Base-by-base conservation (phyloP, 371 early-diverging fungal species). In the Mucor plumbeus region DNA sequence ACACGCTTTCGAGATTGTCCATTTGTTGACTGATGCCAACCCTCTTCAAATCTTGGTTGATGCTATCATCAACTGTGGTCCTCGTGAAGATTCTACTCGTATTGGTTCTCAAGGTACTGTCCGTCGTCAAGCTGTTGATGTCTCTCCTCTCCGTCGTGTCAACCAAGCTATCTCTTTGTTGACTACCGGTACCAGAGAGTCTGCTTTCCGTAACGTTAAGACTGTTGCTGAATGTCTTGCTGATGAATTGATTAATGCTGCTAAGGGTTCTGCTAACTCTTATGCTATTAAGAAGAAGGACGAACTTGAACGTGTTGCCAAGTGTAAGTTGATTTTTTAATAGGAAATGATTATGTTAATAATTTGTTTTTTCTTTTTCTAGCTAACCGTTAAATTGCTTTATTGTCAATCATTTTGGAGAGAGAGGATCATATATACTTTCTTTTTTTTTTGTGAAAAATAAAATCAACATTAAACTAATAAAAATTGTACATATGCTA, bases 241-340 rank as follows among this genome's bases (percentile, higher is more conserved):
- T 76, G 98, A 99, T 86, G 99, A 99, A 87, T 91, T 99, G 76
- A 98, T 99, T 86, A 97, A 96, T 86, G 99, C 99, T 68, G 92
- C 95, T 73, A 94, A 87, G 75, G 97, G 97, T 66, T 96, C 96
- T 63, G 94, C 97, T 81, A 96, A 96, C 94, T 94, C 94, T 69
- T 97, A 97, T 82, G 97, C 96, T 75, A 97, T 97, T 90, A 95
- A 98, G 92, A 99, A 99, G 94, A 98, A 97, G 94, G 99, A 99
- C 84, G 99, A 99, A 87, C 88, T 99, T 70, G 99, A 80, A 67
- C 80, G 80, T 77, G 80, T 77, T 68, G 77, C 80, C 61, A 80
- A 77, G 77, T 74, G 69, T 69, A 73, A 73, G 69, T 59, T 38
- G 5, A 17, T 47, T 21, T 8, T 26, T 1, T 7, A 3, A 9